These are phyloP conservation scores for Puccinellia tenuiflora DNA, from an alignment of 176 grass and related monocot genomes.

Conservation along the genomic window DNA sequence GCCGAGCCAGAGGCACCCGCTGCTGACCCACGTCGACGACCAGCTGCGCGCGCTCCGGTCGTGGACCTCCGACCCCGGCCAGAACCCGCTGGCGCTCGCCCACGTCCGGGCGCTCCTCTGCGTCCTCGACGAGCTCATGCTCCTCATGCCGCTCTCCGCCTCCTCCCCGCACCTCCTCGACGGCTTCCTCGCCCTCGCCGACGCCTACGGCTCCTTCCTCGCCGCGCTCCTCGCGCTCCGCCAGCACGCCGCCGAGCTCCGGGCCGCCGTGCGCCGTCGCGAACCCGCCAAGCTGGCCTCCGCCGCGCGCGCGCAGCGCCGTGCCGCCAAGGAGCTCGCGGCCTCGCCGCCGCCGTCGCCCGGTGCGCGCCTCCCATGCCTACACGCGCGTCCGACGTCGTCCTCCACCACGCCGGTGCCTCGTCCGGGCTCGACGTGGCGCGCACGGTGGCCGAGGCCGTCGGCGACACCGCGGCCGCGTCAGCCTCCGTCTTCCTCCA, in stretches of 20 bases:
- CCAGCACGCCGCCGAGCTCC: slow-evolving; percentile 30
- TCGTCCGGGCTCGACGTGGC: slow-evolving; percentile 20
- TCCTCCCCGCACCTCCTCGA: slow-evolving; percentile 32
- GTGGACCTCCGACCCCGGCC: slow-evolving; percentile 15
- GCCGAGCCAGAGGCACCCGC: slow-evolving; percentile 44
- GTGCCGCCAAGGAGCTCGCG: slow-evolving; percentile 28
- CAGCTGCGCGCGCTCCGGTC: slow-evolving; percentile 38
- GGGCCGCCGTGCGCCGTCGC: slow-evolving; percentile 28
- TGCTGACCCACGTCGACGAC: slow-evolving; percentile 39
- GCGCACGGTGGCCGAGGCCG: slow-evolving; percentile 21
- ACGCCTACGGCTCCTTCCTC: slow-evolving; percentile 51
- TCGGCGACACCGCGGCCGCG: slow-evolving; percentile 20
- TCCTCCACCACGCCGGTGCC: background rate
- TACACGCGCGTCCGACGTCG: too few species aligned
- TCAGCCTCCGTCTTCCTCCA: slow-evolving; percentile 34
- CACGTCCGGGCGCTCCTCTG: slow-evolving; percentile 46
- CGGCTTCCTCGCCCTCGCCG: slow-evolving; percentile 58
- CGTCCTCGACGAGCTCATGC: slow-evolving; percentile 46
- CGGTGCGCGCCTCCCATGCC: background rate
- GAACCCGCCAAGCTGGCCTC: slow-evolving; percentile 17
- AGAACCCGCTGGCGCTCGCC: slow-evolving; percentile 27
- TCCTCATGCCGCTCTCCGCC: background rate
- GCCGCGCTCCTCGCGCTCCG: slow-evolving; percentile 23
- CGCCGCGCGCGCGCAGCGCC: slow-evolving; percentile 28
- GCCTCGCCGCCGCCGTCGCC: slow-evolving; percentile 23